phyloP scores from a whole-genome alignment of 495 filamentous ascomycete genomes.

The Bombardia bombarda region DNA sequence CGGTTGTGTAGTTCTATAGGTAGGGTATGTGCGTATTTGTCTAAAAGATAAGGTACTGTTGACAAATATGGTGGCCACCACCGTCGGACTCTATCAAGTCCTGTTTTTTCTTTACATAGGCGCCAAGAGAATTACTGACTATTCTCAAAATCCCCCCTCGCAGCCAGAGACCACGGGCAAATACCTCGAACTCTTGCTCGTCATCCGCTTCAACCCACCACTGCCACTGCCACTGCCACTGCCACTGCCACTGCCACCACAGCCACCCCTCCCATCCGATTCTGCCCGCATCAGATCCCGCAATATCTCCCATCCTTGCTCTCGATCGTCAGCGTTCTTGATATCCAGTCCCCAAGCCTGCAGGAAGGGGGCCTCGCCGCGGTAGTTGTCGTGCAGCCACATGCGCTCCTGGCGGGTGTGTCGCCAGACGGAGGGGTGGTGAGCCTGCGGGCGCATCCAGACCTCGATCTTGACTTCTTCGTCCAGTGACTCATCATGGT shows the following conservation, averaged over 20 bases:
- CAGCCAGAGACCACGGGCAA: too few relatives aligned
- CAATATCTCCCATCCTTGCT: constrained; percentile 27
- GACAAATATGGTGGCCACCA: too few relatives aligned
- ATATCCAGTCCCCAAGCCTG: constrained; percentile 35
- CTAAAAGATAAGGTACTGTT: too few relatives aligned
- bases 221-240: not conserved
- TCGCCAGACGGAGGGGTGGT: not conserved
- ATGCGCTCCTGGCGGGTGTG: constrained; percentile 22
- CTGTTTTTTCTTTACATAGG: too few relatives aligned
- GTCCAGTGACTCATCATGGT: not conserved
- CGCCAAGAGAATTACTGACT: too few relatives aligned
- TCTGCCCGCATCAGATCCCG: constrained; percentile 26
- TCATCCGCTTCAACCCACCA: too few relatives aligned
- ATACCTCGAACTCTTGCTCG: too few relatives aligned
- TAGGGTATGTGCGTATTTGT: too few relatives aligned
- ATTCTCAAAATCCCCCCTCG: too few relatives aligned
- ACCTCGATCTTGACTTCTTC: not conserved
- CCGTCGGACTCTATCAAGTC: too few relatives aligned
- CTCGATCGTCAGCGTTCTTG: constrained; percentile 17
- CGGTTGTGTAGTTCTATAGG: too few relatives aligned
- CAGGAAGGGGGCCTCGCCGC: constrained; percentile 32
- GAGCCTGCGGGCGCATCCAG: not conserved
- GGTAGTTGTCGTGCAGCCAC: constrained; percentile 37
- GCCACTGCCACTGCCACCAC: too few relatives aligned
- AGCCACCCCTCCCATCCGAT: not conserved